Conservation (phyloP, 352 stramenopile species). For the Phytophthora pistaciae region DNA sequence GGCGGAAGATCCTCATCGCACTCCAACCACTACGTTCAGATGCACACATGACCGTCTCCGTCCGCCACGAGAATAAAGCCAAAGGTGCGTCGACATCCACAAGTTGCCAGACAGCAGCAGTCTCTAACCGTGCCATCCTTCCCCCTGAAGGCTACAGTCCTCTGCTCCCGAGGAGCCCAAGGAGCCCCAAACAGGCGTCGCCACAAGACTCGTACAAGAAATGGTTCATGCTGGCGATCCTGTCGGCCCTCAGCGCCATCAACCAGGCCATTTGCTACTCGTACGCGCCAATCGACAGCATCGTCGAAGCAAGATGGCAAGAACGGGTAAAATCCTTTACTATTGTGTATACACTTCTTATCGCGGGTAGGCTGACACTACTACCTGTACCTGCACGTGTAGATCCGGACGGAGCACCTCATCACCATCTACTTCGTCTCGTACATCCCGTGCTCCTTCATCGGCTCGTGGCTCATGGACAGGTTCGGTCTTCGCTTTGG, state of each 20-base stretch:
- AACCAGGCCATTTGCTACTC: conserved; percentile 71
- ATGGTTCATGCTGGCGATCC: background rate
- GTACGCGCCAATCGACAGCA: conserved; percentile 67
- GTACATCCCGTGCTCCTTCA: conserved; percentile 82
- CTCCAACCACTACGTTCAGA: background rate
- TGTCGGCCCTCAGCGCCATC: conserved; percentile 19
- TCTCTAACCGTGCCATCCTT: too few species aligned
- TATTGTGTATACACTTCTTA: background rate
- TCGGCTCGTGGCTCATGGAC: conserved; percentile 84
- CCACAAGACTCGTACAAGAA: background rate
- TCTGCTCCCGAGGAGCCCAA: background rate
- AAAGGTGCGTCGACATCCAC: background rate
- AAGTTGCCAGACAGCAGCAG: too few species aligned
- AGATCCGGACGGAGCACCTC: conserved; percentile 74
- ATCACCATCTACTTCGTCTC: conserved; percentile 83
- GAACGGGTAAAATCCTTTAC: conserved; percentile 30
- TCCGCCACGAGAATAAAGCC: background rate
- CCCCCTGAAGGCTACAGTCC: background rate
- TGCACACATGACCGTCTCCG: background rate
- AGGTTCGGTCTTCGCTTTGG: conserved; percentile 66
- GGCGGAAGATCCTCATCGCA: background rate
- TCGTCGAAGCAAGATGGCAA: conserved; percentile 60
- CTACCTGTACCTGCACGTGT: background rate
- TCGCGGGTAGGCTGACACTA: background rate
- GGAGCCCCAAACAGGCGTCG: background rate